phyloP scores from a whole-genome alignment of 2,329 filamentous ascomycete species.

The Neurospora crassa region DNA sequence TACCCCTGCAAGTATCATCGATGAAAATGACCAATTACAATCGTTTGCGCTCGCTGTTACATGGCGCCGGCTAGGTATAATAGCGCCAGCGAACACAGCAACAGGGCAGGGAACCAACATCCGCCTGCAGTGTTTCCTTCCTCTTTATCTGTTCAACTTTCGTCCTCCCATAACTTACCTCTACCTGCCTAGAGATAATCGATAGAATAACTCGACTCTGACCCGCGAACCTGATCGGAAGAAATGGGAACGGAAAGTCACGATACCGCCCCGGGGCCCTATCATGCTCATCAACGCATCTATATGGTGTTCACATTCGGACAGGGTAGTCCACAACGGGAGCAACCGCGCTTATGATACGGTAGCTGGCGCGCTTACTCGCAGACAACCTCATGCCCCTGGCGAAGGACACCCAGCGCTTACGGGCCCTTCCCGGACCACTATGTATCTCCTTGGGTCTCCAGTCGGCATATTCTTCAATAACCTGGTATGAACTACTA shows the following conservation, averaged over 20 bases:
- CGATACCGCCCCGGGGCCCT: fast-evolving
- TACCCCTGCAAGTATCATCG: not conserved
- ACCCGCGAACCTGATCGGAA: not conserved
- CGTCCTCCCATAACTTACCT: not conserved
- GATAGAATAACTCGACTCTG: not conserved
- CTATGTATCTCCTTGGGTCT: not conserved
- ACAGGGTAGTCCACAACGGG: not conserved
- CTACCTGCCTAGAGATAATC: not conserved
- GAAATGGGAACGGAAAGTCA: not conserved
- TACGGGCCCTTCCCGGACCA: not conserved
- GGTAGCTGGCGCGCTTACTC: not conserved
- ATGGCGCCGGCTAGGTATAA: not conserved
- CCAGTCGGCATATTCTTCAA: not conserved
- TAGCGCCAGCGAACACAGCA: not conserved
- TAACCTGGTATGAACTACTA: not conserved
- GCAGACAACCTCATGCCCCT: not conserved
- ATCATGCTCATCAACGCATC: not conserved
- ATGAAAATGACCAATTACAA: not conserved
- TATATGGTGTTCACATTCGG: not conserved
- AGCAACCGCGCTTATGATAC: not conserved
- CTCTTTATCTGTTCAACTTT: not conserved
- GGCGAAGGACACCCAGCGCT: not conserved
- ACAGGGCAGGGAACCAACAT: not conserved
- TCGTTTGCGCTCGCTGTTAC: not conserved
- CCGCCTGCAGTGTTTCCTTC: not conserved